A percentile compares a stretch with the other conserved stretches of the same genome.
Conservation (phyloP, 108 stramenopile species). For the Pseudonitzschia multiseries region DNA sequence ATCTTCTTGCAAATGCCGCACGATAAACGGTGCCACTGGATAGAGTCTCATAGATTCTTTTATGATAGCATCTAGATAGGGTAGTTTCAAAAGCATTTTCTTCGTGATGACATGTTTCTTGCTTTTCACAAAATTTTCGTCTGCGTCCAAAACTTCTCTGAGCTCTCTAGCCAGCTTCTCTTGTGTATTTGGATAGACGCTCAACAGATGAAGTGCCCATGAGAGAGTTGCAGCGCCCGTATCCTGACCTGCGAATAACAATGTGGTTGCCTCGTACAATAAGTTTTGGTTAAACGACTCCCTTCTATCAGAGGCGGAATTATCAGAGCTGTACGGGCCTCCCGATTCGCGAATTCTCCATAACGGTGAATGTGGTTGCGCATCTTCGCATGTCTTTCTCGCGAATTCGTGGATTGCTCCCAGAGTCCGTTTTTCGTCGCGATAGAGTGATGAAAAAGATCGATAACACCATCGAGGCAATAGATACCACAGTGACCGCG, state of each 20-base stretch:
- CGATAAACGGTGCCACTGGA: slow-evolving; percentile 93
- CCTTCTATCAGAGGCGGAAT: not conserved
- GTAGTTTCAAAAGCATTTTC: slow-evolving; percentile 54
- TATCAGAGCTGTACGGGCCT: slow-evolving; percentile 6
- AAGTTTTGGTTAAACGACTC: slow-evolving; percentile 29
- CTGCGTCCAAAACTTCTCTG: slow-evolving; percentile 29
- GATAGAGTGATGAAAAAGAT: slow-evolving; percentile 75
- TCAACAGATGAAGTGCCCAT: slow-evolving; percentile 90
- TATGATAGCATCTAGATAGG: slow-evolving; percentile 81
- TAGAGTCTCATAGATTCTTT: slow-evolving; percentile 92
- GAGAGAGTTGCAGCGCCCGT: slow-evolving; percentile 92
- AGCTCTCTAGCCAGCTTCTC: slow-evolving; percentile 61
- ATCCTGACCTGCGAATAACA: slow-evolving; percentile 94
- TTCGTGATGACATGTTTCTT: slow-evolving; percentile 32
- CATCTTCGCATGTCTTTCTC: slow-evolving; percentile 56
- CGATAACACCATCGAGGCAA: slow-evolving; percentile 84
- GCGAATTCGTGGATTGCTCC: slow-evolving; percentile 79
- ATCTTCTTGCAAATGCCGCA: slow-evolving; percentile 67
- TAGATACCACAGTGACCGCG: slow-evolving; percentile 88
- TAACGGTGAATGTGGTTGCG: slow-evolving; percentile 65
- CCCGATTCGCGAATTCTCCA: slow-evolving; percentile 46
- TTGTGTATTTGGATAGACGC: slow-evolving; percentile 71
- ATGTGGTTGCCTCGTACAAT: slow-evolving; percentile 87
- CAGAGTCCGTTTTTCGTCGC: slow-evolving; percentile 79
- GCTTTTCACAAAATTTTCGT: not conserved